Conservation (phyloP, 495 filamentous ascomycete genomes). For the Astrocystis sublimbata region DNA sequence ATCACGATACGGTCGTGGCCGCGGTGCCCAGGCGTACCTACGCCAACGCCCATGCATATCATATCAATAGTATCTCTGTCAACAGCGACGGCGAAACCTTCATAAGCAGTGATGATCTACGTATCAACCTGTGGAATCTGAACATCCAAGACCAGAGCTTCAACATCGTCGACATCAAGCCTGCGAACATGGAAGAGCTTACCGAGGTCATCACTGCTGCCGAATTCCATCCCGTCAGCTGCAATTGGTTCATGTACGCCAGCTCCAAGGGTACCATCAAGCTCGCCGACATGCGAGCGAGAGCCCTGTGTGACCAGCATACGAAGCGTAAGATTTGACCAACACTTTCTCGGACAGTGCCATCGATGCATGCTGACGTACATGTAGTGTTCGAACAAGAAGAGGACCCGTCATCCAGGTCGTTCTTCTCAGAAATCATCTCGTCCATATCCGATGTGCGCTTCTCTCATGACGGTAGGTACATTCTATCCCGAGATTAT, state of each 20-base stretch:
- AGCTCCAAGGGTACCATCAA: conserved; percentile 99
- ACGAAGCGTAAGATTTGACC: conserved; percentile 71
- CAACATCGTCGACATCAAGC: conserved; percentile 99
- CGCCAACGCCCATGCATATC: conserved; percentile 97
- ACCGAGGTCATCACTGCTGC: conserved; percentile 98
- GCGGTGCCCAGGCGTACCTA: conserved; percentile 94
- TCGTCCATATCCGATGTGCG: conserved; percentile 98
- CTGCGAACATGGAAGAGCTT: conserved; percentile 98
- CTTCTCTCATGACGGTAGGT: conserved; percentile 93
- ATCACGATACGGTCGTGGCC: conserved; percentile 97
- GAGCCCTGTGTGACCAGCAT: conserved; percentile 92
- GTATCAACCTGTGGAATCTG: conserved; percentile 98
- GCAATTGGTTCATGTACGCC: conserved; percentile 99
- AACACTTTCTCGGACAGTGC: neutral
- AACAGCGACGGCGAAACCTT: conserved; percentile 99
- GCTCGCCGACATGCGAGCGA: conserved; percentile 95
- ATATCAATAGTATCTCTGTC: conserved; percentile 99
- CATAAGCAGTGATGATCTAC: conserved; percentile 95
- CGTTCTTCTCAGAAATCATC: conserved; percentile 99
- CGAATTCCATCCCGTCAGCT: conserved; percentile 95
- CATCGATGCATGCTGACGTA: conserved; percentile 16
- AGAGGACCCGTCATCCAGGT: conserved; percentile 96
- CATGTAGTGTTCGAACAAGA: conserved; percentile 92
- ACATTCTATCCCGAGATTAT: conserved; percentile 97
- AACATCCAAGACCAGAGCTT: conserved; percentile 99